Base-by-base conservation (phyloP, 2,329 filamentous ascomycete species). In the Hypoxylon rubiginosum region DNA sequence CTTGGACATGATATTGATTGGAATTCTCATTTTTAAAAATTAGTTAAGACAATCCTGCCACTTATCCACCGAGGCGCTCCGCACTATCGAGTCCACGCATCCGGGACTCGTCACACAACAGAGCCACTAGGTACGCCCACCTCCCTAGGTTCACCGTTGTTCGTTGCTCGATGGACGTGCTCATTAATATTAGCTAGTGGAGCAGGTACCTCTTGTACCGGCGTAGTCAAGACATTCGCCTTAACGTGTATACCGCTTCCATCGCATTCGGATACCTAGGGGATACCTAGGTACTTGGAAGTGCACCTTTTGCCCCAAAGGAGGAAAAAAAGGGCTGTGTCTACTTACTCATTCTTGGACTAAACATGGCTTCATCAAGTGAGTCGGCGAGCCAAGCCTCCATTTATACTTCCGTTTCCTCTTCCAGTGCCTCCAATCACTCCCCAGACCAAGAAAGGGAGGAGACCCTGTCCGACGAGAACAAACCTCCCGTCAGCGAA, bases 11-110 rank as follows among this genome's bases (percentile, higher is more conserved):
- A 43, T 58, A 65, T 65, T 62, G 51, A 53, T 21, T 65, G 36
- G 50, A 24, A 62, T 50, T 55, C 57, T 28, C 51, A 50, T 62
- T 58, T 57, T 51, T 57, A 48, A 45, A 41, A 62, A 56, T 36
- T 17, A 51, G 26, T 34, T 41, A 34, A 66, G 53, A 66, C 59
- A 60, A n/a, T 17, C 43, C 51, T 17, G 48, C 41, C 66, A 36
- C 28, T 62, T 64, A 68, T 48, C 66, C 63, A 69, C 64, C 53
- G 26, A 62, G 67, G 64, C 61, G 58, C 64, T 67, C 51, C 32
- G 61, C 67, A 65, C 67, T 67, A 69, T 67, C 64, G 58, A 67
- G 60, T 59, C 61, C 55, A 69, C 67, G 64, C 61, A 69, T 62
- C 64, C 54, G 57, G 57, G 67, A 64, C 63, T 69, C 55, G 67